Base-by-base conservation (phyloP, 148 eudicot species). In the Vaccinium corymbosum region DNA sequence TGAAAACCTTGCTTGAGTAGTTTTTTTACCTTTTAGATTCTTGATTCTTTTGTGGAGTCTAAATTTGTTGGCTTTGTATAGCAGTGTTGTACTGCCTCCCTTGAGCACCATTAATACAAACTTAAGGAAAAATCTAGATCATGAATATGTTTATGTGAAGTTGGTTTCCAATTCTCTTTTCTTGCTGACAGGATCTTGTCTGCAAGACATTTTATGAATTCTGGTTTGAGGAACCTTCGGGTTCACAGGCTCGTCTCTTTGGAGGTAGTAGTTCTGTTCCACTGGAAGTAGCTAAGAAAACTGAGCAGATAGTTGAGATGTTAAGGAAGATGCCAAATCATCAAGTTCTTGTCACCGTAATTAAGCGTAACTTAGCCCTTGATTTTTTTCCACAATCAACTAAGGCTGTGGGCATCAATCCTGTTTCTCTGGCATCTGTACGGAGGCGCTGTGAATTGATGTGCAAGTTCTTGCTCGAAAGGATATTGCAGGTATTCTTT, bases 221-320 rank as follows among this genome's bases (percentile, higher is more conserved):
- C 92, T 97, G 99, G 99, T 97, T 97, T 89, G 99, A 97, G 88
- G 99, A 97, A 85, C 91, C 95, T 88, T 87, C 93, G 85, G 91
- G 92, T 86, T 72, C 85, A 51, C 93, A 90, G 71, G 83, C 88
- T 85, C 94, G 87, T 66, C 66, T 62, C 81, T 94, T 84, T 90
- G 94, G 89, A 84, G 97, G 90, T 85, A 91, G 94, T 83, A 94
- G 99, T 90, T 93, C 94, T 82, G 99, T 97, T 85, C 97, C 99
- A 46, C 62, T 91, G 80, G 99, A 97, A 90, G 91, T 97, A 86
- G 93, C 95, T 29, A 94, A 93, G 87, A 97, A 94, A 89, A 94
- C 97, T 70, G 99, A 97, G 84, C 99, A 94, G 91, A 91, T 97
- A 80, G 99, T 94, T 89, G 94, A 95, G 91, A 91, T 94, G 95